Conservation (phyloP, 2,329 filamentous ascomycete genomes). For the Rhinocladiella similis region DNA sequence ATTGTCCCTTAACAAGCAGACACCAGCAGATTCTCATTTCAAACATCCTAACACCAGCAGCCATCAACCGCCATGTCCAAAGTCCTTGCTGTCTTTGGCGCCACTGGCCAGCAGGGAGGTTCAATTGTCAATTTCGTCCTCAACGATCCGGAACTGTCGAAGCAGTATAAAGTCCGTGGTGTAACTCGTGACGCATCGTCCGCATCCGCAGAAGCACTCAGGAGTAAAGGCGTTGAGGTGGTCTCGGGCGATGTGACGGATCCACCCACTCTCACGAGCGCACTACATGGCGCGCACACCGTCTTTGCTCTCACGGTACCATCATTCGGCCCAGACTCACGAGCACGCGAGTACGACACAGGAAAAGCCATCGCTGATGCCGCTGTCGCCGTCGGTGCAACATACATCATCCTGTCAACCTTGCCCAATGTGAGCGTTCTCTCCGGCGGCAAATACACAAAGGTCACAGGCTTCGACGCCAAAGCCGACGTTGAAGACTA, state of each 20-base stretch:
- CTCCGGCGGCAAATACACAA: slow-evolving; percentile 35
- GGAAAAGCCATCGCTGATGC: slow-evolving; percentile 35
- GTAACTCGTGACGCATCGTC: slow-evolving; percentile 48
- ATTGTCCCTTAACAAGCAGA: too few species aligned
- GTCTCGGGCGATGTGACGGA: slow-evolving; percentile 42
- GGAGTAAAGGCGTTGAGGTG: slow-evolving; percentile 34
- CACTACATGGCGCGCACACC: slow-evolving; percentile 47
- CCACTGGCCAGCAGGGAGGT: slow-evolving; percentile 54
- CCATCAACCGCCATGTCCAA: slow-evolving; percentile 26
- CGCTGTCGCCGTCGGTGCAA: slow-evolving; percentile 30
- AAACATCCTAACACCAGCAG: neutral
- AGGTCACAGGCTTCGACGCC: slow-evolving; percentile 53
- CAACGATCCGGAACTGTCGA: slow-evolving; percentile 45
- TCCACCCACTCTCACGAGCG: slow-evolving; percentile 41
- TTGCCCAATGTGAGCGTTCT: slow-evolving; percentile 29
- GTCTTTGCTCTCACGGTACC: slow-evolving; percentile 51
- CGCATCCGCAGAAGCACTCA: slow-evolving; percentile 30
- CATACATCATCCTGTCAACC: slow-evolving; percentile 37
- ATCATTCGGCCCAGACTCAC: slow-evolving; percentile 36
- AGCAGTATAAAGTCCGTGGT: slow-evolving; percentile 50
- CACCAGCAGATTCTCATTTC: too few species aligned
- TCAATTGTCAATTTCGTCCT: slow-evolving; percentile 50
- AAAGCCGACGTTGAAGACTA: slow-evolving; percentile 60
- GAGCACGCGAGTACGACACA: slow-evolving; percentile 37
- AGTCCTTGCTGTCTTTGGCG: slow-evolving; percentile 50